Evolutionary conservation across 1,139 yeast genomes (phyloP), one percentile per base, ranked within the genome.

Genomic region (Yamadazyma blattariae): DNA sequence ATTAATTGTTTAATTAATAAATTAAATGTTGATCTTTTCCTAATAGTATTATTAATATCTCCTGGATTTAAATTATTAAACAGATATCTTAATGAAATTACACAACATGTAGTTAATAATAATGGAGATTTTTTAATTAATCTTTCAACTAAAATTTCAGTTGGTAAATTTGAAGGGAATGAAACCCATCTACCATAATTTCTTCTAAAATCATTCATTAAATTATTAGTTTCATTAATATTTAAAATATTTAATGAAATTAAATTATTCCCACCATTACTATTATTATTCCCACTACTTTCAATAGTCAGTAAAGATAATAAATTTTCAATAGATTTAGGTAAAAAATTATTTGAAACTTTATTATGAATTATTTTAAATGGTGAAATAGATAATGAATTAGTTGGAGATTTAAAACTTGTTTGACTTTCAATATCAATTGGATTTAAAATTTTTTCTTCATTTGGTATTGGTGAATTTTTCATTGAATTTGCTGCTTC

Each of bases 171-270:
- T 29, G 74, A 71, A 0, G 92, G 89, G 36, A 85, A 78, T 39
- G 86, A 79, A 3, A 83, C 81, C 95, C 95, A 85, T 27, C 86
- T 64, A 8, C 89, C 88, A 50, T 81, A 84, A 48, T 83, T 72
- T 38, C 79, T 73, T 33, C 85, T 62, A 51, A 85, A 85, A 36
- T 74, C 75, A 35, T 69, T 67, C 45, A 85, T 57, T 27, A 84
- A 56, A 23, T 66, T 68, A 7, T 69, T 49, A 0, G 77, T 76
- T 46, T 81, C 80, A 3, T 57, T 56, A 32, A 67, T 55, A 0
- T 77, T 54, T n/a, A 85, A 47, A 7, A 83, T 61, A 2, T 77
- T 77, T 25, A 70, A 47, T 1, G 68, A 48, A 2, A 81, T 65
- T 8, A 45, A 32, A 30, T 39, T 39, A 17, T 32, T 28, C 15